These are phyloP conservation scores for Hyaloscypha finlandica DNA, from an alignment of 495 filamentous ascomycete species.

Conservation along the genomic window DNA sequence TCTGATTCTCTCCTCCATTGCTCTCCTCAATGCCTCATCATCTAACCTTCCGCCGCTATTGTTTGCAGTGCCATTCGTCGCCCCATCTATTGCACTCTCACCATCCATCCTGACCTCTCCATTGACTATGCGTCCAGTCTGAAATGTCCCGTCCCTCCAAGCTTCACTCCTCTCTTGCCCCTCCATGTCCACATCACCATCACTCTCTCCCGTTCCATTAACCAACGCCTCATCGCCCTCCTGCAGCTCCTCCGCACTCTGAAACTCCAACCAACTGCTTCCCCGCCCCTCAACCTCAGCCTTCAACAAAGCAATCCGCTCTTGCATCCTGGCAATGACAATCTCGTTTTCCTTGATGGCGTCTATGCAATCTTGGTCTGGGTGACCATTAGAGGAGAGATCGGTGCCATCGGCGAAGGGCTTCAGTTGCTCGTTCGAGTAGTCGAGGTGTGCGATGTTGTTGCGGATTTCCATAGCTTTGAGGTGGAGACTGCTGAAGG, in stretches of 20 bases:
- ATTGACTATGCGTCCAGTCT: constrained; percentile 48
- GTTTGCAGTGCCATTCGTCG: constrained; percentile 2
- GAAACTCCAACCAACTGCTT: constrained; percentile 62
- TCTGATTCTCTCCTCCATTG: constrained; percentile 47
- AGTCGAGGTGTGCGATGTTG: constrained; percentile 76
- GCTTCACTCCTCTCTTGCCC: constrained; percentile 28
- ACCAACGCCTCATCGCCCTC: constrained; percentile 32
- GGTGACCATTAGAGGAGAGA: constrained; percentile 41
- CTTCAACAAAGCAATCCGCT: constrained; percentile 67
- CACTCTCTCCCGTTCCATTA: constrained; percentile 34
- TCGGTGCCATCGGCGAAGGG: constrained; percentile 53
- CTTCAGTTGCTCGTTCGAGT: constrained; percentile 73
- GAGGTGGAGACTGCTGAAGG: constrained; percentile 68
- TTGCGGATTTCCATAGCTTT: constrained; percentile 85
- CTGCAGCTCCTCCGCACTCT: constrained; percentile 25
- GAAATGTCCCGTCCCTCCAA: constrained; percentile 58
- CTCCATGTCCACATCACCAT: background rate
- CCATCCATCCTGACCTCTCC: constrained; percentile 42
- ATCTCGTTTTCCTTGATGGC: constrained; percentile 73
- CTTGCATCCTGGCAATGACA: constrained; percentile 72
- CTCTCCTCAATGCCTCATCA: constrained; percentile 49
- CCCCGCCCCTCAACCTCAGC: constrained; percentile 77
- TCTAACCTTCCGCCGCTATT: constrained; percentile 39
- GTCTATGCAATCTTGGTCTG: constrained; percentile 67
- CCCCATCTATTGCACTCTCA: background rate